Percentiles rank a stretch among this genome's conserved stretches.
Conservation (phyloP, 1,139 yeast genomes). For the Pichia cactophila region DNA sequence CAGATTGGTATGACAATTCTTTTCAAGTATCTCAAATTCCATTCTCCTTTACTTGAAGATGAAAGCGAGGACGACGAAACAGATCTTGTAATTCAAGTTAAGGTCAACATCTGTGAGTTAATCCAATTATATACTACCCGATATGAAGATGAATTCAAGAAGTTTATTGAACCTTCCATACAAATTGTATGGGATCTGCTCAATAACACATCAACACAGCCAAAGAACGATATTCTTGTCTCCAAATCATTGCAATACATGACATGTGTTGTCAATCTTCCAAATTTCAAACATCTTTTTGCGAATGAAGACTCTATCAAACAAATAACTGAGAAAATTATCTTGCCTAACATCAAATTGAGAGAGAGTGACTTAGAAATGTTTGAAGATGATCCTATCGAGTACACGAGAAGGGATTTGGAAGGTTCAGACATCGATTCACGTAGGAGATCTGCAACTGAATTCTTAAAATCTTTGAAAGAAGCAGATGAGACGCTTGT, state of each 20-base stretch:
- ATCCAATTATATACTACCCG: conserved; percentile 81
- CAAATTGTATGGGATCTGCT: conserved; percentile 77
- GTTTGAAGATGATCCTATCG: conserved; percentile 96
- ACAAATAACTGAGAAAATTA: conserved; percentile 73
- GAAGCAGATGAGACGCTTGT: conserved; percentile 69
- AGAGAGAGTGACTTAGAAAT: conserved; percentile 84
- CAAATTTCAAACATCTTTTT: conserved; percentile 58
- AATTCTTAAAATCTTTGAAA: conserved; percentile 79
- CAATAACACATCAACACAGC: conserved; percentile 57
- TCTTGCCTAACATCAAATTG: conserved; percentile 80
- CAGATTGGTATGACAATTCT: conserved; percentile 68
- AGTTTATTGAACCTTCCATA: conserved; percentile 69
- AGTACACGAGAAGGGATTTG: conserved; percentile 81
- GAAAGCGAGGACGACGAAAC: conserved; percentile 62
- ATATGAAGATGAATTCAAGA: conserved; percentile 84
- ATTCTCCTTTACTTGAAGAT: conserved; percentile 47
- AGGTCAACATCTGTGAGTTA: conserved; percentile 79
- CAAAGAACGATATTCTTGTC: conserved; percentile 76
- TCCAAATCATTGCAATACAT: conserved; percentile 75
- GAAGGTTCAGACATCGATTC: conserved; percentile 95
- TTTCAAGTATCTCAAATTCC: conserved; percentile 68
- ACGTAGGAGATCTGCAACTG: conserved; percentile 85
- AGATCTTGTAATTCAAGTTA: conserved; percentile 64
- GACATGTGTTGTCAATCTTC: conserved; percentile 71
- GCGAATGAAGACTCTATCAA: conserved; percentile 60